phyloP scores from a whole-genome alignment of 1,284 basidiomycete genomes.

The Austroboletus rostrupii region DNA sequence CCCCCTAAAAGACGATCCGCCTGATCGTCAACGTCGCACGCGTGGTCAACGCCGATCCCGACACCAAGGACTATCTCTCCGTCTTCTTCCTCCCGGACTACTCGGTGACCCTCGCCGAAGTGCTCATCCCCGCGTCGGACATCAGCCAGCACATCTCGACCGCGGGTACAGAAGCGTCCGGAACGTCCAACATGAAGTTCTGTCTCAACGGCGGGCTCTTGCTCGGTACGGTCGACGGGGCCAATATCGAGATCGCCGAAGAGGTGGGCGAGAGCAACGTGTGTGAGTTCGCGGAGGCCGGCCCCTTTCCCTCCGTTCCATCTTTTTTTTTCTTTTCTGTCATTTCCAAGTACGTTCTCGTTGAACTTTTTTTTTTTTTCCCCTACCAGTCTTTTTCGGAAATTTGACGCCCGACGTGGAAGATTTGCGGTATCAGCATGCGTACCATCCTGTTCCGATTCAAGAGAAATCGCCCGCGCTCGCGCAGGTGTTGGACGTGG shows the following conservation, averaged over 20 bases:
- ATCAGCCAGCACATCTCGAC: conserved; percentile 93
- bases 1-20: conserved; percentile 70
- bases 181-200: conserved; percentile 93
- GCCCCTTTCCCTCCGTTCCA: too few relatives aligned
- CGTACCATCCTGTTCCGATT: conserved; percentile 75
- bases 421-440: conserved; percentile 78
- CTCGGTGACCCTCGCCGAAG: conserved; percentile 84
- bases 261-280: conserved; percentile 74
- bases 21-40: conserved; percentile 87
- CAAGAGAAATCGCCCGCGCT: conserved; percentile 80
- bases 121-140: conserved; percentile 88
- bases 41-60: conserved; percentile 81
- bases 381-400: conserved; percentile 70
- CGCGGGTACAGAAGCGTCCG: conserved; percentile 87
- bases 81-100: conserved; percentile 89
- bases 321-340: neutral
- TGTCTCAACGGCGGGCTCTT: conserved; percentile 86
- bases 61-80: conserved; percentile 78
- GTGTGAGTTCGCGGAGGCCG: too few relatives aligned
- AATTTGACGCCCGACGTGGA: conserved; percentile 80
- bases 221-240: conserved; percentile 82
- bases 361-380: neutral
- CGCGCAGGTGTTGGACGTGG: conserved; percentile 66
- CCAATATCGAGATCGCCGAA: conserved; percentile 93
- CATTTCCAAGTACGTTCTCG: neutral